These are phyloP conservation scores for Phytopythium delawarense DNA, from an alignment of 352 stramenopile species.

Conservation along the genomic window DNA sequence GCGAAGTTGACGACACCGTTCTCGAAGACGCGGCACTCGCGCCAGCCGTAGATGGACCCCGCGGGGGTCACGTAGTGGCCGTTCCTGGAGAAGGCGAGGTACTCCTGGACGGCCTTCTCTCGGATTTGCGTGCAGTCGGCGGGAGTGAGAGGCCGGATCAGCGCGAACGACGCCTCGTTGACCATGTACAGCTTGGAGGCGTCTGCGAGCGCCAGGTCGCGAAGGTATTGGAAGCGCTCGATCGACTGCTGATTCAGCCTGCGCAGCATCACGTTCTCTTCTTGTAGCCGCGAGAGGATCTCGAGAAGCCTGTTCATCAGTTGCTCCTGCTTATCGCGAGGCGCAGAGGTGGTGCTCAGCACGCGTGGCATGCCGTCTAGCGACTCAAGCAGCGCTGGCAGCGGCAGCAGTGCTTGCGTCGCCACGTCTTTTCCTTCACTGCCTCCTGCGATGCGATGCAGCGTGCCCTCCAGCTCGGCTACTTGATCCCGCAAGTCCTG, in stretches of 20 bases:
- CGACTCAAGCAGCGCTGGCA: neutral
- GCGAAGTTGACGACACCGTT: conserved; percentile 3
- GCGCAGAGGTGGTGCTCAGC: neutral
- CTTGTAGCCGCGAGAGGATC: neutral
- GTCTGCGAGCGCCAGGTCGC: neutral
- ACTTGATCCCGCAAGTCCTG: neutral
- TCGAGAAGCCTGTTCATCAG: neutral
- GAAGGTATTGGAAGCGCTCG: neutral
- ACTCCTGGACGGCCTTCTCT: neutral
- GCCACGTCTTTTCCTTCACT: neutral
- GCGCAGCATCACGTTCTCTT: conserved; percentile 3
- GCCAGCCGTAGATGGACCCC: conserved; percentile 1
- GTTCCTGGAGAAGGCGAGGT: neutral
- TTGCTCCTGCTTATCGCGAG: neutral
- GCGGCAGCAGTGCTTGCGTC: neutral
- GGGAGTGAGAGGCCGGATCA: neutral
- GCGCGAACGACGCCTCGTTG: conserved; percentile 1
- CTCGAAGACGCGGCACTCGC: conserved; percentile 1
- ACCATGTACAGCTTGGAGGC: conserved; percentile 6
- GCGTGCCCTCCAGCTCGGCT: neutral
- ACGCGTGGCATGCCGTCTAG: neutral
- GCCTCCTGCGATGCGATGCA: neutral
- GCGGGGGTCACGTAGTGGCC: neutral
- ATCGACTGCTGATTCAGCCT: neutral
- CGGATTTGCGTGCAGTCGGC: conserved; percentile 2